Evolutionary conservation across 2,329 filamentous ascomycete species (phyloP).

Genomic region (Cordyceps cateniannulata): DNA sequence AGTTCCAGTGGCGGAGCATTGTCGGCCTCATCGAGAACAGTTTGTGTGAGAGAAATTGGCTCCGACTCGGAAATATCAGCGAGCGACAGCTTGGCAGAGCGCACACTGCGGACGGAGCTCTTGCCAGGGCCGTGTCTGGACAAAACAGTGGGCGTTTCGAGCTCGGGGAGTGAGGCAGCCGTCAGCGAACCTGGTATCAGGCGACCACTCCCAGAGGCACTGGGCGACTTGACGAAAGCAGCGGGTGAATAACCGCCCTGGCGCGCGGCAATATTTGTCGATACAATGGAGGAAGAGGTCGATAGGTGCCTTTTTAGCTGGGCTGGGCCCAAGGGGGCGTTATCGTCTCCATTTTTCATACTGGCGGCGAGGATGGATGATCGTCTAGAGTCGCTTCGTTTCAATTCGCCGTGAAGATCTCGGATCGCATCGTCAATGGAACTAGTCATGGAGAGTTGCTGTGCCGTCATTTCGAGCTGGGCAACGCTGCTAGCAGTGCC

Average conservation of each 20-base stretch:
- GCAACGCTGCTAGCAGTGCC: constrained; percentile 64
- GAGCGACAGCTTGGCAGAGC: constrained; percentile 44
- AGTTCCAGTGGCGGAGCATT: constrained; percentile 27
- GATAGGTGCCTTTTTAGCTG: constrained; percentile 39
- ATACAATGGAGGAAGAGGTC: constrained; percentile 56
- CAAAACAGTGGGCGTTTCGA: constrained; percentile 34
- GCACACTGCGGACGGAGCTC: constrained; percentile 44
- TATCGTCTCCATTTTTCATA: constrained; percentile 24
- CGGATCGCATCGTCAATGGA: constrained; percentile 75
- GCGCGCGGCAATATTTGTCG: constrained; percentile 59
- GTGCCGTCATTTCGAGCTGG: constrained; percentile 68
- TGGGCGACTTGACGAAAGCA: constrained; percentile 62
- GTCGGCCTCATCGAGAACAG: constrained; percentile 50
- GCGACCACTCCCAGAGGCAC: constrained; percentile 52
- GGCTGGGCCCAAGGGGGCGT: constrained; percentile 18
- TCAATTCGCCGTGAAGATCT: constrained; percentile 64
- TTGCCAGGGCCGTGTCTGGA: constrained; percentile 50
- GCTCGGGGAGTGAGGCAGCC: constrained; percentile 30
- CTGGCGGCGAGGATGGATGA: constrained; percentile 54
- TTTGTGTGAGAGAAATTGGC: constrained; percentile 42
- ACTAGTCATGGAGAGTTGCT: constrained; percentile 65
- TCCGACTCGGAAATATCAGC: constrained; percentile 54
- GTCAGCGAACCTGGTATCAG: constrained; percentile 50
- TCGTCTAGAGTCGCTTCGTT: constrained; percentile 60
- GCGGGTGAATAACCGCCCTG: constrained; percentile 65